phyloP scores from a whole-genome alignment of 1,284 basidiomycete genomes.

The Cystobasidium pallidum region DNA sequence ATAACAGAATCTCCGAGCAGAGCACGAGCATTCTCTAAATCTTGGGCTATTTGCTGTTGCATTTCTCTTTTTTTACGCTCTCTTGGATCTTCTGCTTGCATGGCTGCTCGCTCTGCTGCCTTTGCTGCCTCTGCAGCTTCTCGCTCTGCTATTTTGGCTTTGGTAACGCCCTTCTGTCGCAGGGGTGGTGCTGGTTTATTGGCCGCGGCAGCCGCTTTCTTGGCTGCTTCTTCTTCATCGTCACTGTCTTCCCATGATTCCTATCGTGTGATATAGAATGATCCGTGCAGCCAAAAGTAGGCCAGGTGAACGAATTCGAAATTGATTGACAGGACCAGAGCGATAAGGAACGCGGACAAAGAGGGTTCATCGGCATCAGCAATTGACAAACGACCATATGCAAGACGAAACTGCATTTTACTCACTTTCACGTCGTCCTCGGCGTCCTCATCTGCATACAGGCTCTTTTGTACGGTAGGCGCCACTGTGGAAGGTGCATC shows the following conservation, averaged over 20 bases:
- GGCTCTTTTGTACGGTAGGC: slow-evolving; percentile 61
- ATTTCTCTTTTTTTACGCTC: slow-evolving; percentile 70
- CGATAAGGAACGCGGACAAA: neutral
- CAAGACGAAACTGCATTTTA: slow-evolving; percentile 60
- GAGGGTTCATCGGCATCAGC: neutral
- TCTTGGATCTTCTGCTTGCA: slow-evolving; percentile 67
- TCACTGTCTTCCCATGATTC: slow-evolving; percentile 92
- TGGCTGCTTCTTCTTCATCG: slow-evolving; percentile 64
- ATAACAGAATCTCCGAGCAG: slow-evolving; percentile 69
- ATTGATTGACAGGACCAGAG: slow-evolving; percentile 8
- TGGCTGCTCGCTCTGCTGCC: slow-evolving; percentile 61
- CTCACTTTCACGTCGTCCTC: slow-evolving; percentile 67
- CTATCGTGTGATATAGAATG: slow-evolving; percentile 57
- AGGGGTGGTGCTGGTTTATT: slow-evolving; percentile 56
- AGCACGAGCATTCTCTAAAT: slow-evolving; percentile 78
- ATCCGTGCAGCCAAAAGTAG: slow-evolving; percentile 32
- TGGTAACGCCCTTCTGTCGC: slow-evolving; percentile 82
- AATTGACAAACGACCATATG: slow-evolving; percentile 59
- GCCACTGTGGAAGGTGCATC: slow-evolving; percentile 37
- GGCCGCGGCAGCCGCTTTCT: slow-evolving; percentile 58
- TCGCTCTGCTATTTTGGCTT: slow-evolving; percentile 85
- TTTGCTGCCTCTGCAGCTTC: slow-evolving; percentile 66
- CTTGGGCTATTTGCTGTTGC: slow-evolving; percentile 78
- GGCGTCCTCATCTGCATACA: slow-evolving; percentile 81
- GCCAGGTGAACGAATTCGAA: slow-evolving; percentile 14